Base-by-base conservation (phyloP, 306 rosid species). In the Acacia confusa region DNA sequence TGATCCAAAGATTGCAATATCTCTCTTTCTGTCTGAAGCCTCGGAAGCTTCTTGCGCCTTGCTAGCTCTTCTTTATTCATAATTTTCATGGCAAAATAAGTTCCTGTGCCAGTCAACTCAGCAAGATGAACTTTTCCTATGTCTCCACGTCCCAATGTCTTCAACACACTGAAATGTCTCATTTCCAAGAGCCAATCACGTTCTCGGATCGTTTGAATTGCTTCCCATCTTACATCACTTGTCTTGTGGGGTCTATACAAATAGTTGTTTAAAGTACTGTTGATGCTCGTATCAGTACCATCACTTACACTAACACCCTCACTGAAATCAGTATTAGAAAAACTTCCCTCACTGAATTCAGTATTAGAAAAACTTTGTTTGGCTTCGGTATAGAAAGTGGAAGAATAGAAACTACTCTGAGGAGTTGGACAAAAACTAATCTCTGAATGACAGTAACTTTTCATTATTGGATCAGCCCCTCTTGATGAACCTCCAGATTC, bases 1-100 rank as follows among this genome's bases (percentile, higher is more conserved):
- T 95, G 99, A 87, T 95, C 99, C 78, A 95, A 90, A 76, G 96
- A 91, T 76, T 93, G 97, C 83, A 95, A 88, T 85, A 95, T 95
- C 86, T 95, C 99, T 76, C 94, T 88, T 76, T 95, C 99, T 0
- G 98, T 95, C 87, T 92, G 97, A 68, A 92, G 91, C 88, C 99
- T 89, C 64, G 84, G 83, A 77, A 93, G 99, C 85, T 93, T 95
- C 86, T 95, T 95, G 74, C 99, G 91, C 79, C 87, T 84, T 0
- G 90, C 95, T 83, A 95, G 84, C 69, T 85, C 92, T 2, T 87
- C 88, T 85, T 95, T 95, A 83, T 95, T 88, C 99, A 95, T 95
- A 43, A 95, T 88, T 87, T 95, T 95, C 98, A 95, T 95, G n/a
- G 99, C 99, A 75, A 95, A 95, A 83, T 81, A 88, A 76, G 97